These are phyloP conservation scores for Drechslera avenae DNA, from an alignment of 2,329 filamentous ascomycete species.

Conservation along the genomic window DNA sequence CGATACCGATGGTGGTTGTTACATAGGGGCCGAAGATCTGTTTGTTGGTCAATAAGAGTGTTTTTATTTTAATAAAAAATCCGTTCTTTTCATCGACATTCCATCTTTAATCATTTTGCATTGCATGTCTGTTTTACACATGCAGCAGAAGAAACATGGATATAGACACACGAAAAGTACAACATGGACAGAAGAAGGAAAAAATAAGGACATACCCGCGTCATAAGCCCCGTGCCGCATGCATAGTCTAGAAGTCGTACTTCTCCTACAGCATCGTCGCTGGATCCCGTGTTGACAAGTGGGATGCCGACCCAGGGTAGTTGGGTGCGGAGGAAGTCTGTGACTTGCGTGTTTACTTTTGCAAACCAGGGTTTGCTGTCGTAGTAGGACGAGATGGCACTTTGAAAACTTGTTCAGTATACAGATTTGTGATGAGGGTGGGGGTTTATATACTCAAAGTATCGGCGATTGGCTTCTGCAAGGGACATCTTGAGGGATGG, in stretches of 20 bases:
- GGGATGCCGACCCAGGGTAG: conserved; percentile 67
- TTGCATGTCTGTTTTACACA: no score
- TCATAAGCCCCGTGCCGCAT: conserved; percentile 72
- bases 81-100: no score
- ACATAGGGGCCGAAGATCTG: conserved; percentile 66
- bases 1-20: conserved; percentile 69
- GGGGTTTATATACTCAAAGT: conserved; percentile 38
- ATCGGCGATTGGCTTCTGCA: conserved; percentile 45
- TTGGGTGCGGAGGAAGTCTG: conserved; percentile 58
- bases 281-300: conserved; percentile 51
- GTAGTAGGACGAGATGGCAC: conserved; percentile 60
- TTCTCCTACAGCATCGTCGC: conserved; percentile 37
- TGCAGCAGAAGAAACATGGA: background rate
- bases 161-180: no score
- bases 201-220: conserved; percentile 58
- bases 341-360: conserved; percentile 60
- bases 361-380: conserved; percentile 60
- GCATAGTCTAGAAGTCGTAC: conserved; percentile 71
- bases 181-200: background rate
- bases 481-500: conserved; percentile 28
- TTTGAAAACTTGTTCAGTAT: conserved; percentile 28
- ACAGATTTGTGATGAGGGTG: background rate
- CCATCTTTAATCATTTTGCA: no score
- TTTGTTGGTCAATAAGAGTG: no score
- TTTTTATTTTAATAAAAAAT: no score